A percentile compares a stretch with the other conserved stretches of the same genome.
Conservation (phyloP, 192 early-diverging fungal genomes). For the Mortierella alpina region DNA sequence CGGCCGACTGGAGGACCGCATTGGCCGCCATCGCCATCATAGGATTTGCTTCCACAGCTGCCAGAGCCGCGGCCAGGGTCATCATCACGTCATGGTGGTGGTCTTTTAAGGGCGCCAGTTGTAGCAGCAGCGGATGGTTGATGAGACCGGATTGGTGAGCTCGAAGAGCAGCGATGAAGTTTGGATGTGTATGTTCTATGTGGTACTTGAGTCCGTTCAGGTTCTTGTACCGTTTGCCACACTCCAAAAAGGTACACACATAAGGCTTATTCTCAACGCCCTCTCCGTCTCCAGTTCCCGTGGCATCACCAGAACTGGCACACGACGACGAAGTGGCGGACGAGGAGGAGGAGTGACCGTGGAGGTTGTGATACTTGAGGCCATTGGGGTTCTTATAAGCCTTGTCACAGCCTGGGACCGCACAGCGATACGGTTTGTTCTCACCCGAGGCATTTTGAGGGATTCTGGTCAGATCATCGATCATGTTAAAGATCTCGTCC, state of each 20-base stretch:
- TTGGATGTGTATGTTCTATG: constrained; percentile 81
- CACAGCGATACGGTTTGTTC: constrained; percentile 90
- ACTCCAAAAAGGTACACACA: constrained; percentile 77
- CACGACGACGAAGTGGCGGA: too few relatives aligned
- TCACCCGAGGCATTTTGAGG: constrained; percentile 49
- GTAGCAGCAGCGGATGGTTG: constrained; percentile 12
- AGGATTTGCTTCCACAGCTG: constrained; percentile 22
- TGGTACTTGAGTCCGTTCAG: constrained; percentile 85
- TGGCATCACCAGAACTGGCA: constrained; percentile 26
- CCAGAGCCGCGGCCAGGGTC: constrained; percentile 22
- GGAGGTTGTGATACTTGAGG: constrained; percentile 97
- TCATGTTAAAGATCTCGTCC: constrained; percentile 26
- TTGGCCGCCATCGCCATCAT: constrained; percentile 38
- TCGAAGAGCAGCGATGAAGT: constrained; percentile 26
- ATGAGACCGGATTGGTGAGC: constrained; percentile 42
- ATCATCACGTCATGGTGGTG: constrained; percentile 16
- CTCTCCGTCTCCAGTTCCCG: constrained; percentile 55
- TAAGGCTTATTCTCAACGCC: constrained; percentile 71
- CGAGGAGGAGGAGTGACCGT: constrained; percentile 81
- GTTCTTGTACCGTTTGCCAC: constrained; percentile 81
- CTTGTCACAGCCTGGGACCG: constrained; percentile 88
- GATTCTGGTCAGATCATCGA: constrained; percentile 25
- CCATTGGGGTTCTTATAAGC: constrained; percentile 99
- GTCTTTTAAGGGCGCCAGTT: constrained; percentile 52
- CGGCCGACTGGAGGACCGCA: constrained; percentile 20